Conservation (phyloP, 2,329 filamentous ascomycete genomes). For the Nemania abortiva region DNA sequence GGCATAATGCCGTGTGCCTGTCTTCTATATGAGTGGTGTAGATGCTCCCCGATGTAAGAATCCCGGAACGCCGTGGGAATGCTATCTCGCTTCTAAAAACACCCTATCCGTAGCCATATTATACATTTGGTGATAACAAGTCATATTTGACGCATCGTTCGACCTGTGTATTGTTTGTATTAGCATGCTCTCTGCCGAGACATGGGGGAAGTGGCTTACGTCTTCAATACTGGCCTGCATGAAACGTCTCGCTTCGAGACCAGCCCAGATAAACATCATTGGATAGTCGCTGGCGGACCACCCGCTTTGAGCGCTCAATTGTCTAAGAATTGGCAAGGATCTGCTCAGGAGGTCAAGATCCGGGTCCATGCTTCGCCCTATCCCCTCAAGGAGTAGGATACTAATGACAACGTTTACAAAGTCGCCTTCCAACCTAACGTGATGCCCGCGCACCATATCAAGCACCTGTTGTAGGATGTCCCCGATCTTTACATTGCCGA, state of each 20-base stretch:
- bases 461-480: constrained; percentile 93
- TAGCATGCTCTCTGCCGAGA: constrained; percentile 3
- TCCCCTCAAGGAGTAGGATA: constrained; percentile 92
- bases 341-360: constrained; percentile 87
- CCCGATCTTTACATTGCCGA: constrained; percentile 95
- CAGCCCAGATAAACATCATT: constrained; percentile 92
- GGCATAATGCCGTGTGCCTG: neutral
- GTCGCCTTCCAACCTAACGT: constrained; percentile 94
- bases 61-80: constrained; percentile 44
- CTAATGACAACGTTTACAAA: constrained; percentile 99
- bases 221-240: constrained; percentile 91
- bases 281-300: constrained; percentile 79
- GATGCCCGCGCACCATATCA: constrained; percentile 89
- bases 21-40: constrained; percentile 34
- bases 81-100: constrained; percentile 33
- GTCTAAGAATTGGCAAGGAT: constrained; percentile 88
- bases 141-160: constrained; percentile 94
- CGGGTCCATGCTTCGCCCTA: constrained; percentile 87
- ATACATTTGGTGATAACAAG: constrained; percentile 88
- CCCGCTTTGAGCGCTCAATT: constrained; percentile 83
- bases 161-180: constrained; percentile 62
- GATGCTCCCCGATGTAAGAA: constrained; percentile 15
- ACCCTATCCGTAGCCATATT: constrained; percentile 40
- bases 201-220: constrained; percentile 61
- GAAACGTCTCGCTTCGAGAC: constrained; percentile 88